Conservation (phyloP, 2,329 filamentous ascomycete species). For the Alternaria incomplexa region DNA sequence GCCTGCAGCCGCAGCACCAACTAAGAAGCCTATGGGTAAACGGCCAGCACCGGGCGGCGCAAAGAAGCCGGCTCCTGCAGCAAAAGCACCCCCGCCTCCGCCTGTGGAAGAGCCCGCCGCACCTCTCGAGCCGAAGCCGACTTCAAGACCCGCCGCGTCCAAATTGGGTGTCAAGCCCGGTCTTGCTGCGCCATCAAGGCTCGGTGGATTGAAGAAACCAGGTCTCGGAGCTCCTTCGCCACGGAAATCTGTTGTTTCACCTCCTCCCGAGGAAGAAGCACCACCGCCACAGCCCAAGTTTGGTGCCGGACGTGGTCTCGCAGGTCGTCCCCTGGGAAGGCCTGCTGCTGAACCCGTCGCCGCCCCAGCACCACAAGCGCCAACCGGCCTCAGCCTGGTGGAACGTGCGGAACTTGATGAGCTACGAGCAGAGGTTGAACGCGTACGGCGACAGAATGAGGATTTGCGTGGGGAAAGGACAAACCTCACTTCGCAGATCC, state of each 20-base stretch:
- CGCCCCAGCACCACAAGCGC: conserved; percentile 54
- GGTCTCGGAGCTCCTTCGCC: conserved; percentile 49
- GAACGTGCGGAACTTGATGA: conserved; percentile 94
- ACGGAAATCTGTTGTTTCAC: conserved; percentile 53
- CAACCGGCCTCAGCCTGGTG: conserved; percentile 73
- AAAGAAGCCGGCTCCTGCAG: conserved; percentile 58
- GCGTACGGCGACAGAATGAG: conserved; percentile 74
- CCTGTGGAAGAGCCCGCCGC: conserved; percentile 56
- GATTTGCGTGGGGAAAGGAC: conserved; percentile 82
- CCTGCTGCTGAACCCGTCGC: conserved; percentile 72
- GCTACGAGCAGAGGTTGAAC: conserved; percentile 81
- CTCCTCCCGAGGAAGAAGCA: conserved; percentile 52
- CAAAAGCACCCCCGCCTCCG: conserved; percentile 46
- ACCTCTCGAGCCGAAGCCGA: conserved; percentile 65
- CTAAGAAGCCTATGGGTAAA: conserved; percentile 54
- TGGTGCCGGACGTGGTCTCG: conserved; percentile 74
- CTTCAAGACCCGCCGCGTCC: conserved; percentile 56
- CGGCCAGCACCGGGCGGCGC: conserved; percentile 58
- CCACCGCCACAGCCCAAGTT: conserved; percentile 63
- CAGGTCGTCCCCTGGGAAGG: conserved; percentile 83
- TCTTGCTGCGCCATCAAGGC: conserved; percentile 41
- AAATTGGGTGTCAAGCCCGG: conserved; percentile 51
- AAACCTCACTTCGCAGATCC: conserved; percentile 83
- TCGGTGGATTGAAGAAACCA: conserved; percentile 53
- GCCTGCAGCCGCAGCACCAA: conserved; percentile 55